These are phyloP conservation scores for Lentinus brumalis DNA, from an alignment of 768 basidiomycete species.

Conservation along the genomic window DNA sequence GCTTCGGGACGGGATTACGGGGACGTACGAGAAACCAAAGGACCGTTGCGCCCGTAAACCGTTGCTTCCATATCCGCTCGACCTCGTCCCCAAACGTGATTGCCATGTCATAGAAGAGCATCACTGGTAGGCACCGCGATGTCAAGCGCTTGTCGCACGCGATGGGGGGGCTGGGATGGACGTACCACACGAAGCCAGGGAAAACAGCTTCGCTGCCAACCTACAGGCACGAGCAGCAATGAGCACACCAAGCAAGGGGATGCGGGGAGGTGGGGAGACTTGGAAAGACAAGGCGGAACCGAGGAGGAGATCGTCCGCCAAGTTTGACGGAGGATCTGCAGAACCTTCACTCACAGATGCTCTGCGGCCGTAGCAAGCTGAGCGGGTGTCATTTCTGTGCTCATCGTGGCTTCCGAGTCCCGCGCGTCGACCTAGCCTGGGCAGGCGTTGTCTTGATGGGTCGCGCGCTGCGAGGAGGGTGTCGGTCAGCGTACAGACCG, in stretches of 20 bases:
- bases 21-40: slow-evolving; percentile 24
- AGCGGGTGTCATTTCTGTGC: slow-evolving; percentile 7
- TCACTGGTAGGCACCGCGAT: slow-evolving; percentile 9
- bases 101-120: slow-evolving; percentile 25
- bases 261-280: background rate
- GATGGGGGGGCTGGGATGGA: background rate
- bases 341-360: slow-evolving; percentile 16
- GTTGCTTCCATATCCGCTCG: slow-evolving; percentile 27
- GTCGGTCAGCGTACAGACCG: background rate
- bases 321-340: background rate
- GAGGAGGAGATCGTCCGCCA: background rate
- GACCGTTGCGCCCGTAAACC: slow-evolving; percentile 27
- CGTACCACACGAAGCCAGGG: slow-evolving; percentile 24
- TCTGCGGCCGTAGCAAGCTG: slow-evolving; percentile 17
- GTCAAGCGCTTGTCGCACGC: background rate
- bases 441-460: slow-evolving; percentile 3
- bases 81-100: slow-evolving; percentile 26
- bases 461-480: background rate
- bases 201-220: slow-evolving; percentile 24
- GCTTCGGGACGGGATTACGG: background rate
- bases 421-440: slow-evolving; percentile 10
- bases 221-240: background rate
- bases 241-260: background rate
- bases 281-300: background rate
- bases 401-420: slow-evolving; percentile 12